These are phyloP conservation scores for Kluyveromyces lactis DNA, from an alignment of 805 yeast species.

Conservation along the genomic window DNA sequence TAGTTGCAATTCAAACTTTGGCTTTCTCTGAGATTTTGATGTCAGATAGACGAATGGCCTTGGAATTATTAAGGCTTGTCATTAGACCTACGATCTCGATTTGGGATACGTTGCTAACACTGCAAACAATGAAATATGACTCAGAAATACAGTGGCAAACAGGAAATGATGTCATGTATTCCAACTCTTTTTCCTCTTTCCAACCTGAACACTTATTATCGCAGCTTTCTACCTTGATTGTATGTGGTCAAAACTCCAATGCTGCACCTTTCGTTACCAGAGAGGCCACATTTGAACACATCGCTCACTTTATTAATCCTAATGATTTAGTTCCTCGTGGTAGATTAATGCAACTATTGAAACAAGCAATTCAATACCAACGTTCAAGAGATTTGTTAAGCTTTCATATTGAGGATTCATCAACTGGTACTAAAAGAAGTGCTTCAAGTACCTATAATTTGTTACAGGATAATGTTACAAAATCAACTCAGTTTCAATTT, in stretches of 20 bases:
- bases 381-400: constrained; percentile 29
- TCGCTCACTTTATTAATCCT: constrained; percentile 42
- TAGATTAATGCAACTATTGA: constrained; percentile 41
- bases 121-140: constrained; percentile 10
- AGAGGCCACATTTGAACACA: constrained; percentile 19
- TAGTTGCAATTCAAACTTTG: constrained; percentile 4
- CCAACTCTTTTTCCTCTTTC: background rate
- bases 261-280: background rate
- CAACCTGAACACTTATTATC: constrained; percentile 3
- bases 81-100: constrained; percentile 17
- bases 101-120: constrained; percentile 23
- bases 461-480: constrained; percentile 15
- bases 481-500: constrained; percentile 15
- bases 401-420: constrained; percentile 18
- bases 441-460: constrained; percentile 18
- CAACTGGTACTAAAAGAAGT: constrained; percentile 14
- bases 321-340: constrained; percentile 45
- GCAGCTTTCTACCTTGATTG: constrained; percentile 3
- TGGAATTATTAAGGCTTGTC: constrained; percentile 12
- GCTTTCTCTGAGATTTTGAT: constrained; percentile 1
- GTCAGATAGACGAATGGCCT: constrained; percentile 1
- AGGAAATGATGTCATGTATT: background rate
- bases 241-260: background rate
- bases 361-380: constrained; percentile 45
- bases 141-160: constrained; percentile 5